Percentiles rank a stretch among this genome's conserved stretches.
Conservation (phyloP, 2,329 filamentous ascomycete genomes). For the Tolypocladium sp. region DNA sequence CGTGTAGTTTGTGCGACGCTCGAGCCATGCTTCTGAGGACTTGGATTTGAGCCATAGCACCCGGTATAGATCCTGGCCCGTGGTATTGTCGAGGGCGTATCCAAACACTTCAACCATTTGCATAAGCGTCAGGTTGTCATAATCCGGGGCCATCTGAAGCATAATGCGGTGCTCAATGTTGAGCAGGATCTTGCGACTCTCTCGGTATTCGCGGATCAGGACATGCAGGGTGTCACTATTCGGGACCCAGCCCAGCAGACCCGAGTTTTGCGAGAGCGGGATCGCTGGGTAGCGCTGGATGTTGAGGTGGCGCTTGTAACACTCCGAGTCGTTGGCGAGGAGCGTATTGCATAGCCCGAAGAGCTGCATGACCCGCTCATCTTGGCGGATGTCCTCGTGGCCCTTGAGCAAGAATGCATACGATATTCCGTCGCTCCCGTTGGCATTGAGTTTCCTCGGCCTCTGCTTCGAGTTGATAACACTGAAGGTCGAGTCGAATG, state of each 20-base stretch:
- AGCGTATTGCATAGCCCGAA: conserved; percentile 97
- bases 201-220: conserved; percentile 92
- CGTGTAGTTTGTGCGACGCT: conserved; percentile 97
- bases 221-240: conserved; percentile 97
- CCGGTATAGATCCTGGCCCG: conserved; percentile 94
- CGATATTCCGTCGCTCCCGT: conserved; percentile 77
- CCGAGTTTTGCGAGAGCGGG: conserved; percentile 90
- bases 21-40: conserved; percentile 95
- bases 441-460: conserved; percentile 78
- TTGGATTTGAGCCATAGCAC: conserved; percentile 99
- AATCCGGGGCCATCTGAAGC: conserved; percentile 99
- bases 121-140: conserved; percentile 97
- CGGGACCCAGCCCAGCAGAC: conserved; percentile 89
- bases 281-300: conserved; percentile 97
- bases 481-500: conserved; percentile 80
- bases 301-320: conserved; percentile 91
- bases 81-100: conserved; percentile 98
- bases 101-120: conserved; percentile 99
- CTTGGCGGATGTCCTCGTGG: conserved; percentile 98
- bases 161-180: conserved; percentile 99
- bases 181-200: conserved; percentile 91
- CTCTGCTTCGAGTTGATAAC: conserved; percentile 97
- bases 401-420: conserved; percentile 93
- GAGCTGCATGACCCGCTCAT: conserved; percentile 98
- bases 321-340: conserved; percentile 86